Conservation (phyloP, 495 filamentous ascomycete species). For the Tuber calosporum region DNA sequence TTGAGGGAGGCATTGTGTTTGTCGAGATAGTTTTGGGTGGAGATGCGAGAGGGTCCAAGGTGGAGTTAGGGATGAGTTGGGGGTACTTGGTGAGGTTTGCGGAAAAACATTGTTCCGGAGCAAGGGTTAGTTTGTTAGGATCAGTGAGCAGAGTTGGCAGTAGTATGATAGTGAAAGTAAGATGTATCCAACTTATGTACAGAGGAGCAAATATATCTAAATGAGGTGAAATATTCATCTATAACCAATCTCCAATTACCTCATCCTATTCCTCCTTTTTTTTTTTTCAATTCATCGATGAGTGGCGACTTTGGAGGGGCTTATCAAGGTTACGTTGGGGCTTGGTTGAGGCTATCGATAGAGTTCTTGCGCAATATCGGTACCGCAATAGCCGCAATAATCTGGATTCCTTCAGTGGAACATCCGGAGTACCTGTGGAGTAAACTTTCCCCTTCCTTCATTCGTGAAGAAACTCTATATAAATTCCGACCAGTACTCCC, state of each 20-base stretch:
- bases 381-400: not conserved
- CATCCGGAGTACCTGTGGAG: not conserved
- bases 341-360: not conserved
- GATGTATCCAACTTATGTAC: not conserved
- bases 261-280: not conserved
- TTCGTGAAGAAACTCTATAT: not conserved
- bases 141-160: not conserved
- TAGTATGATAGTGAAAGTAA: not conserved
- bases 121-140: not conserved
- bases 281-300: not conserved
- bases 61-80: slow-evolving; percentile 26
- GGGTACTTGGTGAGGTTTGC: not conserved
- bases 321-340: not conserved
- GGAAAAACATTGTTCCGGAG: not conserved
- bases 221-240: not conserved
- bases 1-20: slow-evolving; percentile 20
- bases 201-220: not conserved
- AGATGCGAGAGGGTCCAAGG: slow-evolving; percentile 1
- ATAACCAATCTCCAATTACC: not conserved
- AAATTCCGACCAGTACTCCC: not conserved
- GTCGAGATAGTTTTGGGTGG: slow-evolving; percentile 19
- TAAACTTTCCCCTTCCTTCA: not conserved
- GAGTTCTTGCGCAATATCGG: not conserved
- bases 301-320: not conserved
- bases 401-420: not conserved